Evolutionary conservation across 192 early-diverging fungal genomes (phyloP).

Genomic region (Linnemannia hyalina): DNA sequence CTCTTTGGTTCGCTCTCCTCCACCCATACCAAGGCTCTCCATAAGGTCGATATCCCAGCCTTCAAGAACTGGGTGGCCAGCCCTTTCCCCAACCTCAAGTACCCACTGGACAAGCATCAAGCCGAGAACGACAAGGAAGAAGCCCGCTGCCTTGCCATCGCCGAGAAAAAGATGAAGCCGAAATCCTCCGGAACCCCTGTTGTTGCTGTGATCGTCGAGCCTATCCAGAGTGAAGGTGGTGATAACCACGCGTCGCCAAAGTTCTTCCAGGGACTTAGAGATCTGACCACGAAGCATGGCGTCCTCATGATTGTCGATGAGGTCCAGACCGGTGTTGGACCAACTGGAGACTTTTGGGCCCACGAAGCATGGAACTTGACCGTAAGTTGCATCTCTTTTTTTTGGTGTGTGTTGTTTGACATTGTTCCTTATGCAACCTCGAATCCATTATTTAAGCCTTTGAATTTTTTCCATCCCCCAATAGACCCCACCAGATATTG

Average conservation of each 20-base stretch:
- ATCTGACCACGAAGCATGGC: constrained; percentile 66
- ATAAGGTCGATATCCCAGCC: constrained; percentile 82
- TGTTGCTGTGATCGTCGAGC: constrained; percentile 77
- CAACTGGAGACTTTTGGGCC: constrained; percentile 82
- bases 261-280: constrained; percentile 74
- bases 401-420: not conserved
- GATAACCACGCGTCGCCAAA: constrained; percentile 75
- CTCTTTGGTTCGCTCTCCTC: constrained; percentile 78
- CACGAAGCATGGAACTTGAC: constrained; percentile 78
- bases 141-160: constrained; percentile 63
- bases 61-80: constrained; percentile 61
- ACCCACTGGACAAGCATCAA: constrained; percentile 71
- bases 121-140: constrained; percentile 73
- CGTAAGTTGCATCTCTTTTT: constrained; percentile 13
- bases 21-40: constrained; percentile 77
- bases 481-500: constrained; percentile 76
- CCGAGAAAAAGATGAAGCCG: constrained; percentile 62
- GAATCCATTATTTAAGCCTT: not conserved
- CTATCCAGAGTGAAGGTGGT: constrained; percentile 83
- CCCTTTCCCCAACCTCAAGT: constrained; percentile 75
- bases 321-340: constrained; percentile 82
- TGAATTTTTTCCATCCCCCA: not conserved
- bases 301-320: constrained; percentile 85
- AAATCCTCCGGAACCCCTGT: constrained; percentile 61
- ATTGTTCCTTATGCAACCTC: too few species aligned